phyloP scores from a whole-genome alignment of 148 eudicot genomes.

The Gaultheria prostrata region DNA sequence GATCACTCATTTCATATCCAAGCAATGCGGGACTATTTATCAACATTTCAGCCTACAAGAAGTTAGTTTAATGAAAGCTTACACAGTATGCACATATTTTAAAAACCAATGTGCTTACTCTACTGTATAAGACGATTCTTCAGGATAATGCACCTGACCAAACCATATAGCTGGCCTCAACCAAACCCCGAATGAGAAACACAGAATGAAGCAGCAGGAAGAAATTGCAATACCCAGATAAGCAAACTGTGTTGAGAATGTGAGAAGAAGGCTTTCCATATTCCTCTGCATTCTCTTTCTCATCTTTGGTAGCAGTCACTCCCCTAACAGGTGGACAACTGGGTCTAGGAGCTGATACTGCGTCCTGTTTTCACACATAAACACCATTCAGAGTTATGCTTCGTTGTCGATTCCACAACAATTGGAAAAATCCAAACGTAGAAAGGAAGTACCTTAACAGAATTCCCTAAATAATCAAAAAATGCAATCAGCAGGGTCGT shows the following conservation, averaged over 20 bases:
- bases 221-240: constrained; percentile 63
- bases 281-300: constrained; percentile 86
- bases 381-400: not conserved
- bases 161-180: not conserved
- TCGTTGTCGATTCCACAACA: constrained; percentile 30
- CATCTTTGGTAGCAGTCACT: constrained; percentile 83
- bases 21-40: not conserved
- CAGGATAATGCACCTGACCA: not conserved
- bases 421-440: not conserved
- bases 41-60: constrained; percentile 15
- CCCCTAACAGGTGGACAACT: constrained; percentile 83
- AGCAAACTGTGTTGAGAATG: constrained; percentile 96
- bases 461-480: constrained; percentile 83
- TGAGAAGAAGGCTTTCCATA: constrained; percentile 97
- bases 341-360: constrained; percentile 94
- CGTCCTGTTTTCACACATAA: constrained; percentile 53
- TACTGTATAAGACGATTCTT: not conserved
- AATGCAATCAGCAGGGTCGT: constrained; percentile 90
- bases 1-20: not conserved
- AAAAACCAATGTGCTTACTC: not conserved
- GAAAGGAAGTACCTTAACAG: constrained; percentile 59
- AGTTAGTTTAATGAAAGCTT: constrained; percentile 42
- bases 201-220: not conserved
- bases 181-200: not conserved
- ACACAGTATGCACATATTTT: not conserved